A percentile compares a stretch with the other conserved stretches of the same genome.
phyloP scores from a whole-genome alignment of 2,329 filamentous ascomycete species.

The Ascochyta fabae region DNA sequence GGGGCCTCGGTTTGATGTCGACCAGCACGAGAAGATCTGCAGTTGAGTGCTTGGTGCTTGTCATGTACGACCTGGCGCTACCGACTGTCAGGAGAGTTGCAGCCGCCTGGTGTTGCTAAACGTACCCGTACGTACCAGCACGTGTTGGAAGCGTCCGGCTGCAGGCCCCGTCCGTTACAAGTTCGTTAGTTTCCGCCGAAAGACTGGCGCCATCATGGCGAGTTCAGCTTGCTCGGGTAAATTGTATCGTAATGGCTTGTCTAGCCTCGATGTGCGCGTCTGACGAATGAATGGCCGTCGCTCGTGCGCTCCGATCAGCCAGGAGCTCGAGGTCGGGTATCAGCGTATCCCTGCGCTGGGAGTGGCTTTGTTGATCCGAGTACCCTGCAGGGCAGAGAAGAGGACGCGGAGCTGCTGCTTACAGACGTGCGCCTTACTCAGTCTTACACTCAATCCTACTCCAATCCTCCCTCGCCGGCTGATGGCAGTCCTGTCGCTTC shows the following conservation, averaged over 20 bases:
- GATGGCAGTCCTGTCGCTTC: conserved; percentile 7
- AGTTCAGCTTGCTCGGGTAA: conserved; percentile 7
- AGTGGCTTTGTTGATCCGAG: conserved; percentile 6
- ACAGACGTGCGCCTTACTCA: conserved; percentile 1
- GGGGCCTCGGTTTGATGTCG: background rate
- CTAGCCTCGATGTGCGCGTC: background rate
- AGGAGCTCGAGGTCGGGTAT: conserved; percentile 9
- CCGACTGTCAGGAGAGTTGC: background rate
- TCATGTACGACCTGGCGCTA: background rate
- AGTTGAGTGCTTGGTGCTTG: background rate
- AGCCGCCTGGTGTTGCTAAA: background rate
- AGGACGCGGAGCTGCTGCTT: conserved; percentile 11
- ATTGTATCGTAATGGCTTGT: conserved; percentile 2
- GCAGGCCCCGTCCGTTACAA: background rate
- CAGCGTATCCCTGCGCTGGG: conserved; percentile 14
- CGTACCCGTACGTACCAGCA: background rate
- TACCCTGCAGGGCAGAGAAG: conserved; percentile 14
- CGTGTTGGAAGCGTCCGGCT: conserved; percentile 5
- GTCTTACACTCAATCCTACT: conserved; percentile 2
- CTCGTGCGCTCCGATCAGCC: conserved; percentile 8
- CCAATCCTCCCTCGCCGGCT: conserved; percentile 7
- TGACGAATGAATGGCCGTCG: conserved; percentile 7
- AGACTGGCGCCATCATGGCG: conserved; percentile 5
- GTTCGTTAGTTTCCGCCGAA: conserved; percentile 1
- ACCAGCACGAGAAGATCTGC: background rate